Evolutionary conservation across 2,329 filamentous ascomycete genomes (phyloP), one percentile per base, ranked within the genome.

Genomic region (Podosphaera aphanis): DNA sequence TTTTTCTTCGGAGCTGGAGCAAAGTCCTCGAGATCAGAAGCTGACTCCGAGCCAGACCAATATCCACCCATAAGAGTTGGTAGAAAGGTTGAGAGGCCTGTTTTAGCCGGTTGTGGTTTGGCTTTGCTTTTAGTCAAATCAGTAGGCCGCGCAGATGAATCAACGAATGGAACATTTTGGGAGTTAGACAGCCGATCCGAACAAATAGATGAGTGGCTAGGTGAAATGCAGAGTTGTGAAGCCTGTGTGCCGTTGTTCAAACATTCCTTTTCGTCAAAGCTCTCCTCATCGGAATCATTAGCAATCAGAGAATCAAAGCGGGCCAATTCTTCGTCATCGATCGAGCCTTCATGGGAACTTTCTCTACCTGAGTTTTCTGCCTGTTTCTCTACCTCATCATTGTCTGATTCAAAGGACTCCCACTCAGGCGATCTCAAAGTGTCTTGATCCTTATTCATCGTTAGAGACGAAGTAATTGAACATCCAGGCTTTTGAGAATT

Each of bases 51-150:
- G 41, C 79, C 81, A 2, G 80, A 84, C 54, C 83, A 71, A 62
- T 88, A 92, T 47, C 80, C 80, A 18, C 76, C 78, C 70, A 83
- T 83, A 15, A 90, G 70, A 1, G 77, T 75, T 0, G 83, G 83
- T 1, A 90, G 64, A 57, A 85, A 84, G 0, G 72, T 72, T 21
- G 79, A 73, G 7, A 48, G 49, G 6, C 46, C 47, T 19, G 47
- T 36, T 43, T 52, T 49, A 13, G 43, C 41, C 2, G 51, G 21
- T 21, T 44, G 16, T 13, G 39, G 3, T 46, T 48, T 52, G 31
- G 48, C 3, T 46, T 49, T 54, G 48, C 56, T 54, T 39, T 40
- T 45, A 20, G 16, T 38, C 7, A 36, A 40, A 48, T 51, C 51
- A 15, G 46, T 13, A 16, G 23, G 21, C 16, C 15, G 44, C 16